Percentiles rank a stretch among this genome's conserved stretches.
Evolutionary conservation across 176 grass and related monocot genomes (phyloP).

Genomic region (Eragrostis nindensis): DNA sequence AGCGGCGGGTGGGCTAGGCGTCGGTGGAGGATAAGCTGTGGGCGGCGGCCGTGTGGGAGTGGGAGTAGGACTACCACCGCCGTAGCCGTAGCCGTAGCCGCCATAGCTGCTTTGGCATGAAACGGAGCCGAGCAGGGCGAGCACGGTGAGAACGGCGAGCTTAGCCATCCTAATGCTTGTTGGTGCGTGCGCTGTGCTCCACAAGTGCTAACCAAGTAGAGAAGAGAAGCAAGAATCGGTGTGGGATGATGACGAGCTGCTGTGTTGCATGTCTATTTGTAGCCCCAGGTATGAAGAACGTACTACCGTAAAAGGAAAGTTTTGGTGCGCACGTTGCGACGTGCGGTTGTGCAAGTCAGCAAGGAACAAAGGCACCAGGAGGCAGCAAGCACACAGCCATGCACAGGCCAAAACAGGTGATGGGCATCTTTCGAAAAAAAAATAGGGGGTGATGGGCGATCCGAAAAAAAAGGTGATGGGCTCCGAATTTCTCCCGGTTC

Average conservation of each 20-base stretch:
- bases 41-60: neutral
- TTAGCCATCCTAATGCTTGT: slow-evolving; percentile 6
- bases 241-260: neutral
- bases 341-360: neutral
- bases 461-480: no score
- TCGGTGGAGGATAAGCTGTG: neutral
- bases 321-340: slow-evolving; percentile 5
- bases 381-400: no score
- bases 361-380: no score
- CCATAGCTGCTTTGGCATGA: slow-evolving; percentile 17
- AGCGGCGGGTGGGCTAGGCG: neutral
- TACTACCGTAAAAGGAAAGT: neutral
- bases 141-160: slow-evolving; percentile 5
- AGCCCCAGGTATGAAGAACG: neutral
- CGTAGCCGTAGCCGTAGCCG: neutral
- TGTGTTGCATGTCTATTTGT: neutral
- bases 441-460: no score
- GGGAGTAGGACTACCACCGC: neutral
- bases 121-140: slow-evolving; percentile 26
- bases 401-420: no score
- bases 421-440: no score
- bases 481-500: no score
- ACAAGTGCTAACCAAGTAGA: neutral
- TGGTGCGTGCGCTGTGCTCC: neutral
- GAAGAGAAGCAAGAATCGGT: neutral